Conservation (phyloP, 2,329 filamentous ascomycete species). For the Diaporthe citrichinensis region DNA sequence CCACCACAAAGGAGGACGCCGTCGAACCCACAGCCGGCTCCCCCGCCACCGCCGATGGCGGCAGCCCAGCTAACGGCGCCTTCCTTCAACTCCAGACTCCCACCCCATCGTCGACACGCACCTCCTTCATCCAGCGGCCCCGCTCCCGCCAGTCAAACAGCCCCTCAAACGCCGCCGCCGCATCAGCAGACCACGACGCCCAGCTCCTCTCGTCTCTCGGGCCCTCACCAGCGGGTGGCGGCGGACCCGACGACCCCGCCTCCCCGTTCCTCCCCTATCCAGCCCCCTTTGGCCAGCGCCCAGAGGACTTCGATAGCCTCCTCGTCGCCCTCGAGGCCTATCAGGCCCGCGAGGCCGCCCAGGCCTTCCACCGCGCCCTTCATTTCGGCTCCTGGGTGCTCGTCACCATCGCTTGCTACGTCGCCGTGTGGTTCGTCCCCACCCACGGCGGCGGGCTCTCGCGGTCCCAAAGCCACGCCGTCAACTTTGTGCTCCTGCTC, state of each 20-base stretch:
- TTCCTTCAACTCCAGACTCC: conserved; percentile 55
- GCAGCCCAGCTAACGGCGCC: conserved; percentile 49
- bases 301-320: conserved; percentile 72
- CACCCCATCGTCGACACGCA: conserved; percentile 43
- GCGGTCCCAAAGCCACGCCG: conserved; percentile 34
- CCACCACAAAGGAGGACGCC: conserved; percentile 46
- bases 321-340: conserved; percentile 79
- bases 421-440: conserved; percentile 90
- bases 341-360: conserved; percentile 76
- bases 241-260: conserved; percentile 38
- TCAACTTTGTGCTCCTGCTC: conserved; percentile 82
- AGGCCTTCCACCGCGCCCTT: conserved; percentile 77
- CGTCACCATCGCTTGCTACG: conserved; percentile 79
- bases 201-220: conserved; percentile 46
- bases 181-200: conserved; percentile 36
- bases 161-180: conserved; percentile 31
- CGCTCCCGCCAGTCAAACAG: conserved; percentile 38
- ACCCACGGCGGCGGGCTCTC: conserved; percentile 45
- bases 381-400: conserved; percentile 81
- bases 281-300: conserved; percentile 38
- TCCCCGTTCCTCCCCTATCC: conserved; percentile 42
- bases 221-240: conserved; percentile 44
- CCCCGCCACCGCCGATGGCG: not conserved
- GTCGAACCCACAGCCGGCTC: conserved; percentile 45
- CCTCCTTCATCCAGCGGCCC: conserved; percentile 43